Conservation (phyloP, 345 rosid species). For the Tarenaya hassleriana region DNA sequence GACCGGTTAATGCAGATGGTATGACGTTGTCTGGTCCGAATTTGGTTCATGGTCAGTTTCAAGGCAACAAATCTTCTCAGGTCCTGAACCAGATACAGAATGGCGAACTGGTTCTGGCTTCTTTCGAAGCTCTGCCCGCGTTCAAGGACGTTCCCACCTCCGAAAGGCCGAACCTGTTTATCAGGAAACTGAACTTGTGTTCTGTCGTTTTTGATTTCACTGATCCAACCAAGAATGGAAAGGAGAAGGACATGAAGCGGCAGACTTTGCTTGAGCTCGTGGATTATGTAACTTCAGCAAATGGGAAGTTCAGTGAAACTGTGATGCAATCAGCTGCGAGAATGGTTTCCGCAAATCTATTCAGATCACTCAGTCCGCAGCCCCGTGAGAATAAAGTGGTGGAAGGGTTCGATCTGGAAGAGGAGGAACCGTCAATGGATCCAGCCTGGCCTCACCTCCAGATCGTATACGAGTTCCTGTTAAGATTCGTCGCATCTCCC, state of each 20-base stretch:
- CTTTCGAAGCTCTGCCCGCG: conserved; percentile 51
- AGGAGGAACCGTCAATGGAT: conserved; percentile 63
- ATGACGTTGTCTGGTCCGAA: conserved; percentile 18
- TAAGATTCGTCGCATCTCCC: conserved; percentile 56
- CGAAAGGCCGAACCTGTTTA: conserved; percentile 52
- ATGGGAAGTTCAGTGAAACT: conserved; percentile 47
- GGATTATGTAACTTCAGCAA: conserved; percentile 53
- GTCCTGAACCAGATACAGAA: conserved; percentile 25
- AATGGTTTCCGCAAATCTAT: conserved; percentile 51
- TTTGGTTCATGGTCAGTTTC: conserved; percentile 25
- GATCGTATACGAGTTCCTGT: conserved; percentile 48
- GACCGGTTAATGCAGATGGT: conserved; percentile 23
- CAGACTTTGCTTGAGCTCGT: conserved; percentile 56
- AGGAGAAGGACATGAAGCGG: conserved; percentile 66
- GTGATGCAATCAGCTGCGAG: conserved; percentile 40
- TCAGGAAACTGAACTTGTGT: conserved; percentile 54
- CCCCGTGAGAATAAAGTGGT: conserved; percentile 42
- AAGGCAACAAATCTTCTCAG: conserved; percentile 28
- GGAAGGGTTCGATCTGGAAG: conserved; percentile 61
- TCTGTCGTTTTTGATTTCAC: conserved; percentile 49
- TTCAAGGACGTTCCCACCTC: conserved; percentile 48
- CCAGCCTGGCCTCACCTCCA: conserved; percentile 75
- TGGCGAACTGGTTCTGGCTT: conserved; percentile 23
- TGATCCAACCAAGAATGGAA: conserved; percentile 50
- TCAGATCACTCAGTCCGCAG: conserved; percentile 47